A percentile compares a stretch with the other conserved stretches of the same genome.
Conservation (phyloP, 495 filamentous ascomycete genomes). For the Penicillium psychrofluorescens region DNA sequence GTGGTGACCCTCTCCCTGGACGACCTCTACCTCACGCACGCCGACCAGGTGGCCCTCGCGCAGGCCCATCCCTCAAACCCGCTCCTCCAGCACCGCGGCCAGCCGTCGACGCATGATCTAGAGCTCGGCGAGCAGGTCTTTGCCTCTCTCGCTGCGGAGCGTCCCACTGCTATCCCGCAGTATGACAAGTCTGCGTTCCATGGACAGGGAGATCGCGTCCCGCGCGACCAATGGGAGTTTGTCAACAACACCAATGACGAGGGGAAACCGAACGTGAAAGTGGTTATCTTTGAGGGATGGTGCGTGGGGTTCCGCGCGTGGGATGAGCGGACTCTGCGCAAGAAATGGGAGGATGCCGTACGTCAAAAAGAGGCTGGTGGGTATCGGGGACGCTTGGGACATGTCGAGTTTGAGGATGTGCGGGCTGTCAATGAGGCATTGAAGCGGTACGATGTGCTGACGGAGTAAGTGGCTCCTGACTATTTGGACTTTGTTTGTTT, state of each 20-base stretch:
- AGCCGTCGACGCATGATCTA: constrained; percentile 83
- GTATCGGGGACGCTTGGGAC: constrained; percentile 43
- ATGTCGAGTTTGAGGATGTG: constrained; percentile 60
- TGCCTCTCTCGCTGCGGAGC: constrained; percentile 44
- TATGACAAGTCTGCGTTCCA: constrained; percentile 79
- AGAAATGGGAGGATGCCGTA: constrained; percentile 50
- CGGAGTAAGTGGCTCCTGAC: constrained; percentile 39
- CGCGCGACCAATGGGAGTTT: constrained; percentile 49
- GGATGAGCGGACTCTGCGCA: constrained; percentile 42
- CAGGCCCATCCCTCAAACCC: constrained; percentile 57
- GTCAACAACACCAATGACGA: constrained; percentile 53
- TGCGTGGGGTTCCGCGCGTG: constrained; percentile 76
- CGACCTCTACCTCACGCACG: constrained; percentile 78
- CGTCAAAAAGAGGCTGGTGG: constrained; percentile 30
- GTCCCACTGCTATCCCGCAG: constrained; percentile 55
- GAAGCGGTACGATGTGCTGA: constrained; percentile 62
- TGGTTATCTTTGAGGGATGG: constrained; percentile 88
- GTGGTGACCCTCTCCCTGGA: constrained; percentile 82
- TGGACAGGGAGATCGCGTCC: constrained; percentile 73
- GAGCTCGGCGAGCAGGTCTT: constrained; percentile 57
- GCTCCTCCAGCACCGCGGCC: constrained; percentile 74
- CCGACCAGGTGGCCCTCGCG: constrained; percentile 61
- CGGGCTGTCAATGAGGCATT: constrained; percentile 66
- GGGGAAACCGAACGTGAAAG: constrained; percentile 33
- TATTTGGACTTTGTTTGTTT: background rate